Conservation (phyloP, 148 eudicot genomes). For the Beta vulgaris region DNA sequence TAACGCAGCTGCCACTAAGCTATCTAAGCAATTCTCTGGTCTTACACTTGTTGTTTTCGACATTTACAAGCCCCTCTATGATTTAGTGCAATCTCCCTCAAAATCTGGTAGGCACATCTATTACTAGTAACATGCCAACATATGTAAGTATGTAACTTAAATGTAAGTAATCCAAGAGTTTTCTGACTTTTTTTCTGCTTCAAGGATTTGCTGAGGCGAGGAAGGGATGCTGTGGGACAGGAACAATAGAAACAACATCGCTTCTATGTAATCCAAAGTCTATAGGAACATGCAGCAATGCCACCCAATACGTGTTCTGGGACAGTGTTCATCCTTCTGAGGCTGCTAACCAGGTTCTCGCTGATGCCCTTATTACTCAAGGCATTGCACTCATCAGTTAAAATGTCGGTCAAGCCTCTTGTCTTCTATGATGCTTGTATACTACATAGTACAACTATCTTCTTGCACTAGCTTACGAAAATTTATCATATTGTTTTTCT, state of each 20-base stretch:
- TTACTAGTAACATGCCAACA: not conserved
- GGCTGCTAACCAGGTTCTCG: constrained; percentile 81
- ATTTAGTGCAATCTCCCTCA: constrained; percentile 60
- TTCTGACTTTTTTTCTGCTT: not conserved
- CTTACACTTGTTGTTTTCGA: constrained; percentile 78
- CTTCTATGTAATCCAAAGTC: constrained; percentile 80
- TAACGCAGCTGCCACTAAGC: constrained; percentile 52
- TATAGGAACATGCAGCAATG: constrained; percentile 77
- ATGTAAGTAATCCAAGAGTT: not conserved
- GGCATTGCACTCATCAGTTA: constrained; percentile 64
- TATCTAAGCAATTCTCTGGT: constrained; percentile 59
- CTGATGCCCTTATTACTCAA: constrained; percentile 52
- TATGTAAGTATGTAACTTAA: not conserved
- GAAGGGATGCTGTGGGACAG: constrained; percentile 96
- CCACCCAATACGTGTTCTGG: constrained; percentile 88
- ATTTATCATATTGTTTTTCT: not conserved
- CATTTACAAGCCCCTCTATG: constrained; percentile 75
- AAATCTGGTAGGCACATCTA: constrained; percentile 42
- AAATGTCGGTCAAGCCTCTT: not conserved
- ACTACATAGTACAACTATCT: not conserved
- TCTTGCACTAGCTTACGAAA: not conserved
- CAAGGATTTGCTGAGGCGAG: constrained; percentile 80
- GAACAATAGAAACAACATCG: constrained; percentile 70
- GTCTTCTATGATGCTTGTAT: not conserved
- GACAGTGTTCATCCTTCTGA: constrained; percentile 94